Percentiles rank a stretch among this genome's conserved stretches.
These are phyloP conservation scores for Brettanomyces naardenensis DNA, from an alignment of 805 yeast genomes.

Conservation along the genomic window DNA sequence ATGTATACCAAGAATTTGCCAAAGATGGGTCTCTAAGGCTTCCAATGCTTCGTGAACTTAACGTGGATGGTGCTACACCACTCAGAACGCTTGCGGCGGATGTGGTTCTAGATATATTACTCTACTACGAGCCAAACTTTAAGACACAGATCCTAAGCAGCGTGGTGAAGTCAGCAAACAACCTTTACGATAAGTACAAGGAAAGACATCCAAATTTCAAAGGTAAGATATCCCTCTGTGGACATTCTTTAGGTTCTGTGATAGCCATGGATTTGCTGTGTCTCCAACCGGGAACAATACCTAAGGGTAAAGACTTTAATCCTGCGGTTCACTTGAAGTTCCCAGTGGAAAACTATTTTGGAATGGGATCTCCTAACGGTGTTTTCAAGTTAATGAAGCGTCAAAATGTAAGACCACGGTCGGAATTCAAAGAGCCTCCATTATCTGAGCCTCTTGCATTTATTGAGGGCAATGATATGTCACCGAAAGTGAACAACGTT, in stretches of 20 bases:
- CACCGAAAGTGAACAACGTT: constrained; percentile 56
- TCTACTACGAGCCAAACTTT: constrained; percentile 69
- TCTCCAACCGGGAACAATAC: constrained; percentile 32
- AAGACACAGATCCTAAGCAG: constrained; percentile 50
- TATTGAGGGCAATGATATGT: constrained; percentile 8
- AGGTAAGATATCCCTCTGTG: constrained; percentile 79
- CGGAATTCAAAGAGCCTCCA: neutral
- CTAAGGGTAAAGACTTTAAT: constrained; percentile 21
- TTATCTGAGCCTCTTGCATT: neutral
- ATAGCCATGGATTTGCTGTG: constrained; percentile 70
- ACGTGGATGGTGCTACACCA: constrained; percentile 70
- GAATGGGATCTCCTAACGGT: constrained; percentile 88
- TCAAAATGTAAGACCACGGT: constrained; percentile 44
- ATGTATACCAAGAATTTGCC: constrained; percentile 29
- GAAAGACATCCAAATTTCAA: constrained; percentile 61
- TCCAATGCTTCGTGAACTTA: constrained; percentile 65
- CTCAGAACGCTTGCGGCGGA: constrained; percentile 77
- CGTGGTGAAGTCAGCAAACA: constrained; percentile 59
- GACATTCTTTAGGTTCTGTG: constrained; percentile 90
- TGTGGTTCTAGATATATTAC: constrained; percentile 73
- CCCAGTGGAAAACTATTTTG: constrained; percentile 65
- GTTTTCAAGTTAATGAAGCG: constrained; percentile 70
- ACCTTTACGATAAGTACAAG: constrained; percentile 48
- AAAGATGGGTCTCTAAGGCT: constrained; percentile 33
- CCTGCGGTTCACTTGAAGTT: constrained; percentile 45